Evolutionary conservation across 176 grass and related monocot species (phyloP).

Genomic region (Tuctoria greenei): DNA sequence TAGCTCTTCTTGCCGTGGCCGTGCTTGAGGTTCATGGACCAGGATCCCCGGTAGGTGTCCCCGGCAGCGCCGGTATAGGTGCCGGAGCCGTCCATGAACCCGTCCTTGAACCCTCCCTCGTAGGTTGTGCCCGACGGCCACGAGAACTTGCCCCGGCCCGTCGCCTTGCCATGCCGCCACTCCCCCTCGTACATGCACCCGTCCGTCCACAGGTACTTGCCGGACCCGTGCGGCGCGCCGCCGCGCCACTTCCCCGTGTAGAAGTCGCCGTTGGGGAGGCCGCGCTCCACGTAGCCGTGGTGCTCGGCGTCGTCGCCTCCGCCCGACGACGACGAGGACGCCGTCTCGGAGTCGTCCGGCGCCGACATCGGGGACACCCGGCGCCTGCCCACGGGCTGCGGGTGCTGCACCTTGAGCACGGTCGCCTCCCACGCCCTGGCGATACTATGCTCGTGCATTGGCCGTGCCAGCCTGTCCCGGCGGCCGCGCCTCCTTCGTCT

Average conservation of each 20-base stretch:
- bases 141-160: conserved; percentile 79
- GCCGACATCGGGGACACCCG: conserved; percentile 52
- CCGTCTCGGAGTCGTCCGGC: conserved; percentile 46
- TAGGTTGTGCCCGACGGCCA: conserved; percentile 92
- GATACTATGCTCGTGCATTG: conserved; percentile 60
- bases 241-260: conserved; percentile 76
- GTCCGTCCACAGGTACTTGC: conserved; percentile 92
- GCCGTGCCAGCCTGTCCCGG: conserved; percentile 24
- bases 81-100: conserved; percentile 91
- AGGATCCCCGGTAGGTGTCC: conserved; percentile 76
- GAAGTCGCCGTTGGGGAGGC: conserved; percentile 88
- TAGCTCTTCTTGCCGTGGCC: conserved; percentile 71
- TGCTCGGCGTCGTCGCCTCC: conserved; percentile 24
- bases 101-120: conserved; percentile 86
- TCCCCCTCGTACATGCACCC: conserved; percentile 99
- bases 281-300: conserved; percentile 52
- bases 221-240: conserved; percentile 63
- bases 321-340: conserved; percentile 33
- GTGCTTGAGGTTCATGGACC: conserved; percentile 96
- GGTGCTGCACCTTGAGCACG: conserved; percentile 52
- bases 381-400: conserved; percentile 42
- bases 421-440: conserved; percentile 62
- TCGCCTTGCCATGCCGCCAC: conserved; percentile 74
- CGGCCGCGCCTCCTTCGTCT: neutral
- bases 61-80: conserved; percentile 82